These are phyloP conservation scores for Strigomonas culicis DNA, from an alignment of 208 protist species.

Conservation along the genomic window DNA sequence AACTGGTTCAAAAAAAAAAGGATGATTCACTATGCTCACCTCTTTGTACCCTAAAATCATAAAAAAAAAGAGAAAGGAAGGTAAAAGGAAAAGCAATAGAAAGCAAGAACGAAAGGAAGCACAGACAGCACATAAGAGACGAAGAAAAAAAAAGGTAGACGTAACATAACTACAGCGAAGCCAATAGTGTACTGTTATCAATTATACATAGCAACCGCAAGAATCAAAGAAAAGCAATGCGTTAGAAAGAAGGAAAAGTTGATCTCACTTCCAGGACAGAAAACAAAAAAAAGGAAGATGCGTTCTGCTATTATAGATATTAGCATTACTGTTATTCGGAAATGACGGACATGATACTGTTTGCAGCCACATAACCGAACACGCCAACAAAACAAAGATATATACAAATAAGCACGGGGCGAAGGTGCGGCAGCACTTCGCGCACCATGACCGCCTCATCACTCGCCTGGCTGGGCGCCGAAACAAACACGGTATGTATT, in stretches of 20 bases:
- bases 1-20: slow-evolving; percentile 1
- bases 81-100: slow-evolving; percentile 7
- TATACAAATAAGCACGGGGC: too few species aligned
- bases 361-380: too few species aligned
- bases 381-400: too few species aligned
- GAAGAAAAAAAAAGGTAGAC: background rate
- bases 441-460: too few species aligned
- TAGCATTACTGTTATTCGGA: background rate
- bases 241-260: background rate
- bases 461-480: background rate
- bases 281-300: too few species aligned
- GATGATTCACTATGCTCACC: too few species aligned
- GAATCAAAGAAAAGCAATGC: background rate
- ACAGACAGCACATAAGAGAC: slow-evolving; percentile 3
- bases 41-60: too few species aligned
- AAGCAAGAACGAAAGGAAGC: slow-evolving; percentile 9
- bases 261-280: background rate
- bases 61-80: slow-evolving; percentile 1
- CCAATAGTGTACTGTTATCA: too few species aligned
- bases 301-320: slow-evolving; percentile 5
- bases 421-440: too few species aligned
- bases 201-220: too few species aligned
- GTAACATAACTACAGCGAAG: background rate
- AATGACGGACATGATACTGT: too few species aligned
- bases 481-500: slow-evolving; percentile 18